phyloP scores from a whole-genome alignment of 768 basidiomycete species.

The Mycena rosella region DNA sequence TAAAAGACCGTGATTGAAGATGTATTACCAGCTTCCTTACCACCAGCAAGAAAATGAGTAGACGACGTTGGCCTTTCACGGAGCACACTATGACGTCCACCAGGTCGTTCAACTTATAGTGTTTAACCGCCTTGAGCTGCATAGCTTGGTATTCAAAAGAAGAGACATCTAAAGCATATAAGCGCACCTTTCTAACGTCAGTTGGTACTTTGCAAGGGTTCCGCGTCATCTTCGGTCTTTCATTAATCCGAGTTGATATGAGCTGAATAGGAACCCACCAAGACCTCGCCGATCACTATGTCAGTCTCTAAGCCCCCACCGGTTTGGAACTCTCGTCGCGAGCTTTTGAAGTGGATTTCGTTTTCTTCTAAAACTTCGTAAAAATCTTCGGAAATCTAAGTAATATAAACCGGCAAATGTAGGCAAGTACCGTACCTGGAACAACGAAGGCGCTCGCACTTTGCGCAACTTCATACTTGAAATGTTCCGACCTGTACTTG shows the following conservation, averaged over 20 bases:
- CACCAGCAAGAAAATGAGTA: slow-evolving; percentile 74
- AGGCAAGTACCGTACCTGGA: slow-evolving; percentile 53
- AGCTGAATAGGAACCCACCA: slow-evolving; percentile 50
- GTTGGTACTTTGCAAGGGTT: slow-evolving; percentile 81
- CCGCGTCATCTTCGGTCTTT: slow-evolving; percentile 61
- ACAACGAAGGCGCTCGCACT: slow-evolving; percentile 58
- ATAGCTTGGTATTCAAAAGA: not conserved
- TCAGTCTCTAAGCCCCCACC: slow-evolving; percentile 63
- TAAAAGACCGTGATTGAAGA: not conserved
- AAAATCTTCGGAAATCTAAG: slow-evolving; percentile 59
- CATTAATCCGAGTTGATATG: not conserved
- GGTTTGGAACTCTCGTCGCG: slow-evolving; percentile 55
- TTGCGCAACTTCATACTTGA: slow-evolving; percentile 50
- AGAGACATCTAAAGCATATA: not conserved
- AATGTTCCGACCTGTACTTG: slow-evolving; percentile 42
- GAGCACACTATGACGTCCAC: slow-evolving; percentile 72
- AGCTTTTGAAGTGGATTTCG: slow-evolving; percentile 70
- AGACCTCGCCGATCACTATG: slow-evolving; percentile 66
- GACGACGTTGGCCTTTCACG: slow-evolving; percentile 63
- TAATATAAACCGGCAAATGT: too few relatives aligned
- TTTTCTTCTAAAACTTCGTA: slow-evolving; percentile 62
- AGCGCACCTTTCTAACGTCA: slow-evolving; percentile 72
- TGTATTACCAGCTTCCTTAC: slow-evolving; percentile 46
- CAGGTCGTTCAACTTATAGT: slow-evolving; percentile 60
- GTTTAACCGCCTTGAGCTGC: slow-evolving; percentile 70